phyloP scores from a whole-genome alignment of 2,329 filamentous ascomycete species.

The Alternaria sp. region DNA sequence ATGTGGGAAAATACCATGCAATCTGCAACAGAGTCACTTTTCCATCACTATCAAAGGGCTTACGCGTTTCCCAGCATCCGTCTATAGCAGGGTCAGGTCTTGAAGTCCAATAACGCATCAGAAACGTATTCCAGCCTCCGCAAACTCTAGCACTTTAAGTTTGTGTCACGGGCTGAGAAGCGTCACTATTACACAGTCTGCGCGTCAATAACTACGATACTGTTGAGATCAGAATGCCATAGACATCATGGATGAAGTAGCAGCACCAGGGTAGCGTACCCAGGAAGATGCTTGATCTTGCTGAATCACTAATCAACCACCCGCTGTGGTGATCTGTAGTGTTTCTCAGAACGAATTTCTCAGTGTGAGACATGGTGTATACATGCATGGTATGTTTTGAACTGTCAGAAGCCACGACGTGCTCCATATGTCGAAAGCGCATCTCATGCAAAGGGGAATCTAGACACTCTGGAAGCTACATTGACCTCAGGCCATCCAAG shows the following conservation, averaged over 20 bases:
- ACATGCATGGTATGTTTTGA: not conserved
- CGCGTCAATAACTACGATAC: not conserved
- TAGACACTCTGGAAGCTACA: not conserved
- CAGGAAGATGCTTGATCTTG: not conserved
- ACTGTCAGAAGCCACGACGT: not conserved
- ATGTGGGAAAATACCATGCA: not conserved
- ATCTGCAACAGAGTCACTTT: not conserved
- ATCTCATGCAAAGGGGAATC: not conserved
- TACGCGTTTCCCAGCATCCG: no score
- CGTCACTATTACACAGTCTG: not conserved
- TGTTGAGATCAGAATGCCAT: not conserved
- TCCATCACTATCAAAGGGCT: no score
- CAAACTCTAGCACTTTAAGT: not conserved
- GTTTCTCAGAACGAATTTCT: not conserved
- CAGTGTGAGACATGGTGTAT: not conserved
- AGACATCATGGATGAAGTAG: not conserved
- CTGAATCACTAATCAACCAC: not conserved
- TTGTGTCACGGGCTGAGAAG: not conserved
- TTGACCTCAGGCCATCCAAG: not conserved
- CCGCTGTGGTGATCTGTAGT: not conserved
- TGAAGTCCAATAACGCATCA: no score
- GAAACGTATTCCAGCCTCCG: not conserved
- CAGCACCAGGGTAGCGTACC: fast-evolving
- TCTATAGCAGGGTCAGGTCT: no score
- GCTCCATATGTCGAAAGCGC: not conserved